Conservation (phyloP, 257 asterid genomes). For the Prunella vulgaris region DNA sequence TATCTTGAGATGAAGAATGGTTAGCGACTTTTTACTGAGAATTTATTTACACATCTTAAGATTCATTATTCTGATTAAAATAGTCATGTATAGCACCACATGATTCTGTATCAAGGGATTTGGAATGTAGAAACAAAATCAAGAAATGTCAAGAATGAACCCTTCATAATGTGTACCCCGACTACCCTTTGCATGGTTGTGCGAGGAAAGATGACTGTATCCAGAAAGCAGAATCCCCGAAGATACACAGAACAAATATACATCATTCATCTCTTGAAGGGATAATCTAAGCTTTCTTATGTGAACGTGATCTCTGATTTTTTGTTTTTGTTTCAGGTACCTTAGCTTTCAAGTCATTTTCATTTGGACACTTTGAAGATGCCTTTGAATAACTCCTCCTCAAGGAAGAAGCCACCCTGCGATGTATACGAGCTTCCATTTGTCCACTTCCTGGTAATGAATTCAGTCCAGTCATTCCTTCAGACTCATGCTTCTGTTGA, state of each 20-base stretch:
- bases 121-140: background rate
- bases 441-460: too few species aligned
- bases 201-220: background rate
- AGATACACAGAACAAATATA: background rate
- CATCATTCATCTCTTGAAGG: conserved; percentile 29
- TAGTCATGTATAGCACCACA: background rate
- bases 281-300: conserved; percentile 46
- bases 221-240: conserved; percentile 15
- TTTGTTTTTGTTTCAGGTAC: conserved; percentile 59
- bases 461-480: too few species aligned
- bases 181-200: background rate
- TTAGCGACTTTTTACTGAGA: too few species aligned
- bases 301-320: conserved; percentile 59
- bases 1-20: too few species aligned
- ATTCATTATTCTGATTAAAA: background rate
- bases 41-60: too few species aligned
- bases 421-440: too few species aligned
- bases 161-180: too few species aligned
- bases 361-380: background rate
- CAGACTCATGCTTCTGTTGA: too few species aligned
- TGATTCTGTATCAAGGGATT: background rate
- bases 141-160: too few species aligned
- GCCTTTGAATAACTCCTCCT: too few species aligned
- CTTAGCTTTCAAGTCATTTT: conserved; percentile 40
- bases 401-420: too few species aligned